phyloP scores from a whole-genome alignment of 1,284 basidiomycete genomes.

The Ceratobasidium sp. region DNA sequence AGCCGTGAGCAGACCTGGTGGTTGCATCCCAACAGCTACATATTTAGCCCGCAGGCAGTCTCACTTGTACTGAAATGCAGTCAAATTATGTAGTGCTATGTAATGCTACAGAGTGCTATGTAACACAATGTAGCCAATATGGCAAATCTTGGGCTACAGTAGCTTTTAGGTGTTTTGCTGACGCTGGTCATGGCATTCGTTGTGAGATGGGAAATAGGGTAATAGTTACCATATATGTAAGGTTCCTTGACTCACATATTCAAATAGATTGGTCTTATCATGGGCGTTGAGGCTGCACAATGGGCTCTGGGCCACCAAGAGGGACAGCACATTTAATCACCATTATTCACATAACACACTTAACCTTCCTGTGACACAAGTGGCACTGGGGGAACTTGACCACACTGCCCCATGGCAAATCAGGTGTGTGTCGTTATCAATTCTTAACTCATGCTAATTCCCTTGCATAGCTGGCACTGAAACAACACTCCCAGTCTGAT shows the following conservation, averaged over 20 bases:
- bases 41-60: too few species aligned
- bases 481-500: not conserved
- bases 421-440: not conserved
- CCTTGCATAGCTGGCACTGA: not conserved
- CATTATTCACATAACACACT: not conserved
- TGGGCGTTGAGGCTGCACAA: not conserved
- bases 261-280: not conserved
- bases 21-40: too few species aligned
- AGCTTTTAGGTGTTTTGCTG: too few species aligned
- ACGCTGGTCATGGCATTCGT: not conserved
- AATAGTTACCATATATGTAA: not conserved
- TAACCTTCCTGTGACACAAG: not conserved
- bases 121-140: too few species aligned
- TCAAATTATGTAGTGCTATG: too few species aligned
- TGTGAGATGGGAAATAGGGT: not conserved
- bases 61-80: too few species aligned
- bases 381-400: not conserved
- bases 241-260: not conserved
- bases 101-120: too few species aligned
- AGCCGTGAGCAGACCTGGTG: too few species aligned
- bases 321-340: not conserved
- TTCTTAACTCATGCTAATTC: not conserved
- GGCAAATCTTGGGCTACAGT: too few species aligned
- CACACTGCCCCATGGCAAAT: not conserved
- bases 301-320: not conserved